Evolutionary conservation across 2,329 filamentous ascomycete species (phyloP), one percentile per base, ranked within the genome.

Genomic region (Juglanconis sp.): DNA sequence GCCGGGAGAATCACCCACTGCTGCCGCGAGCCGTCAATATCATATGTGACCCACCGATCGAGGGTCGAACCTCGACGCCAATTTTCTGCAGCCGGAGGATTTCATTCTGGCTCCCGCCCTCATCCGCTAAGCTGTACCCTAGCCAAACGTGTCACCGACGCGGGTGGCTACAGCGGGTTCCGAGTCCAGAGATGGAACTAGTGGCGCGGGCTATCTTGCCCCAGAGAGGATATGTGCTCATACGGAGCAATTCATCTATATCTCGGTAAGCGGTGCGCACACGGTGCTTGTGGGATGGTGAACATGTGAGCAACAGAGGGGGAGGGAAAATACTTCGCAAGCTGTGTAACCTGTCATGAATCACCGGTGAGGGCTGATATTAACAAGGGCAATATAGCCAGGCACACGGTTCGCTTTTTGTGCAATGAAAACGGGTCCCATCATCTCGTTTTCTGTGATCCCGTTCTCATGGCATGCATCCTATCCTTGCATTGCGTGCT

Each of bases 401-500:
- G 46, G 47, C 30, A 58, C 58, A 57, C 50, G 58, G 54, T 61
- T 61, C 58, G 53, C 61, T 31, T 44, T 46, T 31, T 55, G 61
- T 42, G 57, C 61, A 52, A 51, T 47, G 44, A 48, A 9, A 52
- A 54, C 44, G 53, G 57, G 52, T 49, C 53, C 54, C 57, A 52
- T 63, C 57, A 60, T 63, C 57, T 63, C 61, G 57, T 52, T 60
- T 53, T 56, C 44, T 34, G 57, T 48, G 53, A 53, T 50, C 30
- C 52, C 52, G 53, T 47, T 48, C 55, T 54, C 58, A 57, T 55
- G 44, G 51, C 54, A 58, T 61, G 58, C 61, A 49, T 50, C 51
- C 10, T 48, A 61, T 42, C 61, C 61, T 55, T 63, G 61, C 58
- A 52, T 57, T 57, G 55, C 61, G 58, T 61, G 58, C 61, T 63